These are phyloP conservation scores for Porcisia deanei DNA, from an alignment of 208 protist genomes.

Conservation along the genomic window DNA sequence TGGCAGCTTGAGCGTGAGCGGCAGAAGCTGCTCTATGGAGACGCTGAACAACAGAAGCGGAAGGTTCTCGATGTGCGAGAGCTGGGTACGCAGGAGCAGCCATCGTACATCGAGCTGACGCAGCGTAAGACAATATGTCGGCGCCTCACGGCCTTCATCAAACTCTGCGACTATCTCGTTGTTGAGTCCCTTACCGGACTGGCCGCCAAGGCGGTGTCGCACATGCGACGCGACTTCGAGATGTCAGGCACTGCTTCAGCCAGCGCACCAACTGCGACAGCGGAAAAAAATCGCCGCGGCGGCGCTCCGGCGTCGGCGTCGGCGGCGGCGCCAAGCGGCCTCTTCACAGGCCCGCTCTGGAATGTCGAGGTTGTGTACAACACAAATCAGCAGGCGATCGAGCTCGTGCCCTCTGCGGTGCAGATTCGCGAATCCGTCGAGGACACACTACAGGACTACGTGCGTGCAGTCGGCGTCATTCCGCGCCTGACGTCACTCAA, in stretches of 20 bases:
- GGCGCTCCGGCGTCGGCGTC: conserved; percentile 3
- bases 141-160: conserved; percentile 93
- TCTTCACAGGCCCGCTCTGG: conserved; percentile 72
- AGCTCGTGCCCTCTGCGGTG: conserved; percentile 65
- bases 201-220: conserved; percentile 75
- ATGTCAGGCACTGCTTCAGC: conserved; percentile 43
- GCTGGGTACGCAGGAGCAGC: conserved; percentile 82
- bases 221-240: conserved; percentile 69
- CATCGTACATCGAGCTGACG: conserved; percentile 93
- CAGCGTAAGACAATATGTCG: conserved; percentile 91
- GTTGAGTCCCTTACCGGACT: conserved; percentile 90
- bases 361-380: conserved; percentile 85
- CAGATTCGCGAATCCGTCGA: conserved; percentile 84
- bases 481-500: conserved; percentile 85
- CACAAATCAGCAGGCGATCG: conserved; percentile 61
- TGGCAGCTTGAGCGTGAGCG: conserved; percentile 83
- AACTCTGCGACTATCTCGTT: conserved; percentile 95
- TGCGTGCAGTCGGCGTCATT: conserved; percentile 85
- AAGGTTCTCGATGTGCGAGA: conserved; percentile 83
- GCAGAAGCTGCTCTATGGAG: conserved; percentile 61
- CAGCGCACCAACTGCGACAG: not conserved
- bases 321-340: conserved; percentile 1
- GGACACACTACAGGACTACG: conserved; percentile 89
- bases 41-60: conserved; percentile 80
- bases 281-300: conserved; percentile 1